Percentiles rank a stretch among this genome's conserved stretches.
These are phyloP conservation scores for Boletus insuetus DNA, from an alignment of 768 basidiomycete genomes.

Conservation along the genomic window DNA sequence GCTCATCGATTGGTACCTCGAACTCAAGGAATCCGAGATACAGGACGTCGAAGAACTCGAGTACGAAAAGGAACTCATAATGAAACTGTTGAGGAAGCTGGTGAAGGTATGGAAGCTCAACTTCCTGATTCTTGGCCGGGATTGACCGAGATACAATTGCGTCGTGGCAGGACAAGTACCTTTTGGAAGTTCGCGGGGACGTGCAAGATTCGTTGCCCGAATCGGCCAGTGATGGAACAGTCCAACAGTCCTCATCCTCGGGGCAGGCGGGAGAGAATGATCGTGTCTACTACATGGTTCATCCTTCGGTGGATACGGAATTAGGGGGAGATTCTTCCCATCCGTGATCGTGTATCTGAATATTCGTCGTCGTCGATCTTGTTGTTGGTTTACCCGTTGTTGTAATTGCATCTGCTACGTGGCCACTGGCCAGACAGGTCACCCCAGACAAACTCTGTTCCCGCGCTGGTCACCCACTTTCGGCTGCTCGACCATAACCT, in stretches of 20 bases:
- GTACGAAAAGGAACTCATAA: constrained; percentile 85
- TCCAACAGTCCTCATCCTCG: constrained; percentile 46
- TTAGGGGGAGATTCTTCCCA: constrained; percentile 34
- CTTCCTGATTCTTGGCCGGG: neutral
- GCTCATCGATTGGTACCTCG: constrained; percentile 95
- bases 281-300: constrained; percentile 86
- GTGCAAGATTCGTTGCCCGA: constrained; percentile 72
- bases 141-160: neutral
- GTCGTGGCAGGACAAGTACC: constrained; percentile 66
- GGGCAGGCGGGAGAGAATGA: constrained; percentile 53
- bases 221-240: constrained; percentile 58
- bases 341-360: constrained; percentile 11
- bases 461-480: neutral
- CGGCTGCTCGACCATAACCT: neutral
- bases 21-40: constrained; percentile 80
- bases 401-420: constrained; percentile 5
- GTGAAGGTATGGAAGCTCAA: constrained; percentile 63
- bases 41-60: constrained; percentile 85
- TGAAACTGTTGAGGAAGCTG: constrained; percentile 84
- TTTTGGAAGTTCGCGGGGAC: constrained; percentile 81
- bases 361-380: constrained; percentile 6
- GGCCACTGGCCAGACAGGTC: too few relatives aligned
- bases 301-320: constrained; percentile 82
- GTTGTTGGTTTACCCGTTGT: constrained; percentile 7
- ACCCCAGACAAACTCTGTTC: neutral